Conservation (phyloP, 2,329 filamentous ascomycete species). For the Plenodomus tracheiphilus region DNA sequence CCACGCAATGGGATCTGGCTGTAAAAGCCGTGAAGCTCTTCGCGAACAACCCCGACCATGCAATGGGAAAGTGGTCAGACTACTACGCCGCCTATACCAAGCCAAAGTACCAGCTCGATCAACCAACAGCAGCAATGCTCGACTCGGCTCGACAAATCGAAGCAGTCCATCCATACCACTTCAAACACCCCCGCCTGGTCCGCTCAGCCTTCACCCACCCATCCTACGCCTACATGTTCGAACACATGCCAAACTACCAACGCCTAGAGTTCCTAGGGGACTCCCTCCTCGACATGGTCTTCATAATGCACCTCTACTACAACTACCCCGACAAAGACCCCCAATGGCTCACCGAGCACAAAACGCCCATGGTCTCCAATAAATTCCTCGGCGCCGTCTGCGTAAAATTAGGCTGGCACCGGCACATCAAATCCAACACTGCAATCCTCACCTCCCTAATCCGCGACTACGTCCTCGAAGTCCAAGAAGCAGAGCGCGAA, state of each 20-base stretch:
- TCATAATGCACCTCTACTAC: constrained; percentile 80
- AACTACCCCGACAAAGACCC: constrained; percentile 79
- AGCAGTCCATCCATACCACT: constrained; percentile 64
- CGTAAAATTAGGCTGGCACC: constrained; percentile 76
- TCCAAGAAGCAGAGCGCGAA: constrained; percentile 57
- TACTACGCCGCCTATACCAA: constrained; percentile 71
- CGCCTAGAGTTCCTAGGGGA: constrained; percentile 92
- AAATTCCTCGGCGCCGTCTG: constrained; percentile 85
- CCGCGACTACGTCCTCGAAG: constrained; percentile 59
- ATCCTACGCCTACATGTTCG: constrained; percentile 74
- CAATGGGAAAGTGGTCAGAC: constrained; percentile 69
- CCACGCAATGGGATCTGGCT: constrained; percentile 60
- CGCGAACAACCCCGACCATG: constrained; percentile 68
- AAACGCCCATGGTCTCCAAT: constrained; percentile 99
- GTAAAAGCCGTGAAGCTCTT: constrained; percentile 69
- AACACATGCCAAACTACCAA: constrained; percentile 85
- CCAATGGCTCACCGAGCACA: constrained; percentile 97
- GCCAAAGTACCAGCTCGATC: constrained; percentile 70
- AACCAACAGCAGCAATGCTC: constrained; percentile 66
- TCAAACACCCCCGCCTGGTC: constrained; percentile 74
- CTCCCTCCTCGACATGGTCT: constrained; percentile 81
- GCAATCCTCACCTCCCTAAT: constrained; percentile 57
- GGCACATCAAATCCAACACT: constrained; percentile 63
- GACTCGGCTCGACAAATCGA: constrained; percentile 70
- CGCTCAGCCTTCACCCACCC: constrained; percentile 87